phyloP scores from a whole-genome alignment of 1,284 basidiomycete species.

The Apiotrichum gracile region DNA sequence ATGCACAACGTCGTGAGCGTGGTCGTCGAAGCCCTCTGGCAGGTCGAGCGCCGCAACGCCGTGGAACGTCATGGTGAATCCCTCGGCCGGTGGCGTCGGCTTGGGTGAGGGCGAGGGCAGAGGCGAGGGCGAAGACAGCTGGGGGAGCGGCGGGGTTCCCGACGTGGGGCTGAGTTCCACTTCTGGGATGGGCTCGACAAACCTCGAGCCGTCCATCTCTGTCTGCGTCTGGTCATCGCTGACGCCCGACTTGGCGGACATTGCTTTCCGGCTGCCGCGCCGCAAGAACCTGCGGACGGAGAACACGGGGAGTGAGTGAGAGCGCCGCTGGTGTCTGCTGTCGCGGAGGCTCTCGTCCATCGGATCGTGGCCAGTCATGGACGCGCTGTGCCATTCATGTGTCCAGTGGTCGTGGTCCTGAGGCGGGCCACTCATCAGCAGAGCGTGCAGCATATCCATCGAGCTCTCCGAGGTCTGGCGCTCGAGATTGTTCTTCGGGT shows the following conservation, averaged over 20 bases:
- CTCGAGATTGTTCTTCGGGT: not conserved
- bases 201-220: not conserved
- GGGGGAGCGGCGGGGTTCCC: not conserved
- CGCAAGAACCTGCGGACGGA: not conserved
- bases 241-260: not conserved
- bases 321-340: not conserved
- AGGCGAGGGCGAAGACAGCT: not conserved
- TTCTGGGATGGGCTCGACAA: not conserved
- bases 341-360: not conserved
- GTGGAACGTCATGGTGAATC: slow-evolving; percentile 8
- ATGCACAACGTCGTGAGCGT: slow-evolving; percentile 8
- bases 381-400: not conserved
- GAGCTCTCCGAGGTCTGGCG: not conserved
- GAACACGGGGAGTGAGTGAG: not conserved
- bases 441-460: slow-evolving; percentile 13
- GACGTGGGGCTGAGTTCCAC: not conserved
- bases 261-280: not conserved
- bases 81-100: not conserved
- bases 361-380: not conserved
- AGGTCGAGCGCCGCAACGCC: slow-evolving; percentile 10
- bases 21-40: slow-evolving; percentile 11
- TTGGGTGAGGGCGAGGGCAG: not conserved
- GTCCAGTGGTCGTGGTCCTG: slow-evolving; percentile 6
- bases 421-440: slow-evolving; percentile 10
- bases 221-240: not conserved